Conservation (phyloP, 2,329 filamentous ascomycete species). For the Daldinia sp. region DNA sequence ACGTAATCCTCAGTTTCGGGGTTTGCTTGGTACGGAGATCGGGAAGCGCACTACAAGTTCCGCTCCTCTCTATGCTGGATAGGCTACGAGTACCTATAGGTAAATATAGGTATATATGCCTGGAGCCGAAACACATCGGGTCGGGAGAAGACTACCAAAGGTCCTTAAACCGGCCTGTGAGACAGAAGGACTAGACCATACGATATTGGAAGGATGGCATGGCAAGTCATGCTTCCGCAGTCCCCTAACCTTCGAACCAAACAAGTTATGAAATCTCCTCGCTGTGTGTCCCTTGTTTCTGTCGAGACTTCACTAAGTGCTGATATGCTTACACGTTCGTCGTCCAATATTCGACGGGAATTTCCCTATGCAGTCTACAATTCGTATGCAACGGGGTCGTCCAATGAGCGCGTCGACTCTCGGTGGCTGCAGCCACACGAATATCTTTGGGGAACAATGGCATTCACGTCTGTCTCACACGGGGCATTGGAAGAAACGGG, state of each 20-base stretch:
- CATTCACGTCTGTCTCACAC: conserved; percentile 27
- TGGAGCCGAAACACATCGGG: conserved; percentile 41
- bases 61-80: not conserved
- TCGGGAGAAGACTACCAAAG: conserved; percentile 21
- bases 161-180: conserved; percentile 21
- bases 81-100: not conserved
- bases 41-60: conserved; percentile 3
- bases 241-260: not conserved
- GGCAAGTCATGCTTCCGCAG: not conserved
- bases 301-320: not conserved
- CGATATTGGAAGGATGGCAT: not conserved
- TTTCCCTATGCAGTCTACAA: not conserved
- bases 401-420: conserved; percentile 7
- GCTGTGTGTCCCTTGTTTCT: not conserved
- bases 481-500: conserved; percentile 3
- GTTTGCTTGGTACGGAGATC: not conserved
- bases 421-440: conserved; percentile 34
- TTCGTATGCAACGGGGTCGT: conserved; percentile 14
- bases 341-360: not conserved
- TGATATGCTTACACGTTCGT: not conserved
- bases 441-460: conserved; percentile 17
- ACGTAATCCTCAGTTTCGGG: not conserved
- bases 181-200: conserved; percentile 13
- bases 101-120: conserved; percentile 27
- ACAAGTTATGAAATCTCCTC: not conserved